Base-by-base conservation (phyloP, 768 basidiomycete species). In the Gautieria morchelliformis region DNA sequence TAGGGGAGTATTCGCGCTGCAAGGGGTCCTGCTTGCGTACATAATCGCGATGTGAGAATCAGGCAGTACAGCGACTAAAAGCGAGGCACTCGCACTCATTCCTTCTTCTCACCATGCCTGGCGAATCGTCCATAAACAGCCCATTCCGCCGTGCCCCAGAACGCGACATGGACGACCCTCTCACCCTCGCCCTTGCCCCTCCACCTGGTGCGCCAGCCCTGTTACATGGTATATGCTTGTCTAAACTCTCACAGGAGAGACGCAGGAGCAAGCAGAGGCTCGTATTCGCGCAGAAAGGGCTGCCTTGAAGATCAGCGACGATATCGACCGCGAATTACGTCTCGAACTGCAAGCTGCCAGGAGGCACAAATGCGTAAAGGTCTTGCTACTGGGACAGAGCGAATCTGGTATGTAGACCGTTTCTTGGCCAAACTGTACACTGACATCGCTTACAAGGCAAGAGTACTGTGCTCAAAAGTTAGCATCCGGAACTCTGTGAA, bases 241-340 rank as follows among this genome's bases (percentile, higher is more conserved):
- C 84, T 0, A 82, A 84, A 1, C 65, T 70, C 0, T 83, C 90
- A 66, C 81, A 85, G 50, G 72, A 74, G 51, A 62, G 69, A 39
- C 81, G 89, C 71, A 77, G 61, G 69, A 74, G 39, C 88, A 92
- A 70, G 81, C 82, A 0, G 85, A 90, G 60, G 37, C 37, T 14
- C 45, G 56, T 33, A 48, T 48, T 6, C 45, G 9, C 9, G 19
- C 15, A 19, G 56, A 57, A 33, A 32, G 37, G 2, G 46, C 32
- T 14, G 88, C 89, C 3, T 83, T 83, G 67, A 79, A 82, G 52
- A 72, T 87, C 61, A 89, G 85, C 52, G 89, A 92, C 59, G 78
- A 79, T 68, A 92, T 92, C 63, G 89, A 92, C 70, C 87, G 89
- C 64, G 80, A 87, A 63, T 75, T 92, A 53, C 80, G 82, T 62